Conservation (phyloP, 1,284 basidiomycete species). For the Ustilago trichophora region DNA sequence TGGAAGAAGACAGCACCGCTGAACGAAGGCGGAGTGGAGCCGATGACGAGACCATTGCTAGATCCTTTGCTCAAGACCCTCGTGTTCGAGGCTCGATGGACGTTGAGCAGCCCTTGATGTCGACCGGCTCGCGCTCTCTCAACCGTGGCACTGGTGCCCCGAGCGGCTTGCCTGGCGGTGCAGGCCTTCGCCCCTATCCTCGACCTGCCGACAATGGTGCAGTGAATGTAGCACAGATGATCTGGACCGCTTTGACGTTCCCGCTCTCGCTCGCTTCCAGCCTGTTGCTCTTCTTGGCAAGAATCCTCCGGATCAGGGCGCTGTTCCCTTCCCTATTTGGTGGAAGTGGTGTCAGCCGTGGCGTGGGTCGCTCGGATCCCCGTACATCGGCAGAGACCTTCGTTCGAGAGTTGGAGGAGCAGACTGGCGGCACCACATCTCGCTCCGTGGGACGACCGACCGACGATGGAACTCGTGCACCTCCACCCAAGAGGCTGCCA, state of each 20-base stretch:
- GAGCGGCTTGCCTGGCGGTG: conserved; percentile 20
- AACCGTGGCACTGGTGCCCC: conserved; percentile 13
- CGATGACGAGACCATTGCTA: conserved; percentile 45
- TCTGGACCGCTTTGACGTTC: conserved; percentile 46
- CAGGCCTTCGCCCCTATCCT: conserved; percentile 28
- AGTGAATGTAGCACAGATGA: conserved; percentile 31
- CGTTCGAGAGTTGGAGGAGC: conserved; percentile 43
- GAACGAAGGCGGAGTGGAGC: conserved; percentile 43
- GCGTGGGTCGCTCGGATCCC: conserved; percentile 22
- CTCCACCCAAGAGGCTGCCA: conserved; percentile 30
- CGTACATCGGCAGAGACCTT: conserved; percentile 32
- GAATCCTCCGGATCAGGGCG: conserved; percentile 27
- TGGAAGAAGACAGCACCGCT: conserved; percentile 41
- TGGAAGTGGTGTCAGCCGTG: neutral
- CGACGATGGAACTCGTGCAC: conserved; percentile 7
- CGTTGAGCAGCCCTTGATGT: conserved; percentile 2
- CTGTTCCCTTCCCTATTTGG: conserved; percentile 36
- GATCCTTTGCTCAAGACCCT: conserved; percentile 36
- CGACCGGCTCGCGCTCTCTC: neutral
- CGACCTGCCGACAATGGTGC: conserved; percentile 4
- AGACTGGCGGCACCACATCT: conserved; percentile 27
- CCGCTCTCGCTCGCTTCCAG: conserved; percentile 46
- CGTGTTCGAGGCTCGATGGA: conserved; percentile 30
- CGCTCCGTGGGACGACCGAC: neutral
- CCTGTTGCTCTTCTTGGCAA: conserved; percentile 39